These are phyloP conservation scores for Chionographis japonica DNA, from an alignment of 106 monocot species.

Conservation along the genomic window DNA sequence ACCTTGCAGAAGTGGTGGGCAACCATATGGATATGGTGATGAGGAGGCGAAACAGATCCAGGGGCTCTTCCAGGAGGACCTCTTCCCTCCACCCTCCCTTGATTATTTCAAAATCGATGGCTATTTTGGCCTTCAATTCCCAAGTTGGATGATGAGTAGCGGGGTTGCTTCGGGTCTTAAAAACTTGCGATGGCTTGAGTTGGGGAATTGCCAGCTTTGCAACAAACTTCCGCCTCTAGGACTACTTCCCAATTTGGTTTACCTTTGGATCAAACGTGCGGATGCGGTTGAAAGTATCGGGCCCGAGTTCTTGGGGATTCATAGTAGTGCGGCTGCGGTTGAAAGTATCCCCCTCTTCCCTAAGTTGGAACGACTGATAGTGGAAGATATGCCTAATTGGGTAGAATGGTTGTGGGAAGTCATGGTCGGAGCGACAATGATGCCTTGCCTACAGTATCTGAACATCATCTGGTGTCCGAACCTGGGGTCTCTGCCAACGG, in stretches of 20 bases:
- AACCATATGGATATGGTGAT: neutral
- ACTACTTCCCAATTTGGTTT: no score
- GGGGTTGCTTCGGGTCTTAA: neutral
- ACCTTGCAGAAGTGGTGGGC: no score
- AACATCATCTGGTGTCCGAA: constrained; percentile 5
- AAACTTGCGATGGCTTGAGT: neutral
- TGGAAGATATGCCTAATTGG: no score
- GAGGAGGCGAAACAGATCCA: neutral
- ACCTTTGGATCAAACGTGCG: neutral
- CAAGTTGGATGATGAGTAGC: constrained; percentile 4
- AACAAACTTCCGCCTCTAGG: no score
- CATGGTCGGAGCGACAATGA: no score
- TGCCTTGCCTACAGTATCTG: constrained; percentile 8
- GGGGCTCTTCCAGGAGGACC: constrained; percentile 13
- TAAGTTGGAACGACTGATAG: no score
- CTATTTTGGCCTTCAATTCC: constrained; percentile 11
- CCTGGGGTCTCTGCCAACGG: constrained; percentile 1
- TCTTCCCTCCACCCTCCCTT: constrained; percentile 14
- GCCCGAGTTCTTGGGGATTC: neutral
- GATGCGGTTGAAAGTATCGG: neutral
- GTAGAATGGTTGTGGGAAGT: no score
- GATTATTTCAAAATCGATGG: constrained; percentile 1
- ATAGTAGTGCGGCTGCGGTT: no score
- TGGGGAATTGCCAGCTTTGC: no score
- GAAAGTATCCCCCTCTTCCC: no score